Evolutionary conservation across 306 rosid species (phyloP).

Genomic region (Prunus salicina): DNA sequence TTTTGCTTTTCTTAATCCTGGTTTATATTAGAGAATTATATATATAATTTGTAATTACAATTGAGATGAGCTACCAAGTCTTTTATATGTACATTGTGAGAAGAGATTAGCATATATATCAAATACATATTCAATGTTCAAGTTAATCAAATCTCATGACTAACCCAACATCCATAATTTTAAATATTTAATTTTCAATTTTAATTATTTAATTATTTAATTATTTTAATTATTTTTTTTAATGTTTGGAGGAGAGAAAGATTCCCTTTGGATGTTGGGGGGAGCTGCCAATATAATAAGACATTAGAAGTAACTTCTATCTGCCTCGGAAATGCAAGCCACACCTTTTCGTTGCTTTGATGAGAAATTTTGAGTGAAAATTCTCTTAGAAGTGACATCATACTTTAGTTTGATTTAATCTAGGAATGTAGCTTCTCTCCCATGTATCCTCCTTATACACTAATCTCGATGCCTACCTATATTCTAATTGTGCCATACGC

Average conservation of each 20-base stretch:
- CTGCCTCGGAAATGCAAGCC: conserved; percentile 74
- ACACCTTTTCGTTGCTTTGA: conserved; percentile 34
- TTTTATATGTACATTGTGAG: conserved; percentile 20
- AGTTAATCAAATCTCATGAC: conserved; percentile 6
- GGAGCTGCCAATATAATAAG: conserved; percentile 25
- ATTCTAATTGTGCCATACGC: too few relatives aligned
- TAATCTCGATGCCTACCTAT: too few relatives aligned
- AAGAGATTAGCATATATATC: conserved; percentile 18
- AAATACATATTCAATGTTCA: neutral
- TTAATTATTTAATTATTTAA: too few relatives aligned
- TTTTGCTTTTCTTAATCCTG: neutral
- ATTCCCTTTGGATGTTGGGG: conserved; percentile 29
- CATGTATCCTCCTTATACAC: neutral
- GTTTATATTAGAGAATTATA: neutral
- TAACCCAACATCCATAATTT: neutral
- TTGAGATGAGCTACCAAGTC: conserved; percentile 26
- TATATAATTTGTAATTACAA: conserved; percentile 36
- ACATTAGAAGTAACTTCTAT: conserved; percentile 24
- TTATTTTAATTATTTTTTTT: too few relatives aligned
- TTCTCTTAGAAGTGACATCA: neutral
- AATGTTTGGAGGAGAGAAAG: conserved; percentile 18
- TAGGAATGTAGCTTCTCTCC: conserved; percentile 3
- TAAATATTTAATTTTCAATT: too few relatives aligned
- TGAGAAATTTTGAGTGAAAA: conserved; percentile 17
- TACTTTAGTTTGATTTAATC: conserved; percentile 11